Evolutionary conservation across 179 eudicot species (phyloP), one percentile per base, ranked within the genome.

Genomic region (Vitellaria paradoxa): DNA sequence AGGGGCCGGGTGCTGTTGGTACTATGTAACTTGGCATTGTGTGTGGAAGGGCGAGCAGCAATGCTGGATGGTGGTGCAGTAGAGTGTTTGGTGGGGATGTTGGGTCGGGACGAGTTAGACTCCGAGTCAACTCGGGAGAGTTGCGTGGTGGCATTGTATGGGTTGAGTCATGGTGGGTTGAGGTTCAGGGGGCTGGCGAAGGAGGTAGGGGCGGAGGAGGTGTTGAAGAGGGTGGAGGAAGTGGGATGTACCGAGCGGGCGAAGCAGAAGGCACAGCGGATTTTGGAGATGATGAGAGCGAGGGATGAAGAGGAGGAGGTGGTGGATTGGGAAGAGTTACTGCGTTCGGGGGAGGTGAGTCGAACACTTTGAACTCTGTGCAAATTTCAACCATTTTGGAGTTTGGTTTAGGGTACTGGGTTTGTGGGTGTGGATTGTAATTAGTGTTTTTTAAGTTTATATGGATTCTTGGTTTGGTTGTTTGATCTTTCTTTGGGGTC

Each of bases 1-100:
- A 73, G 80, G 61, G 86, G 92, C 37, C 86, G 92, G 78, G 86
- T 86, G 13, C 63, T 94, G 79, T 75, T 94, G 78, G 81, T 94
- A 9, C 68, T 94, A 52, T 81, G 92, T 74, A 94, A 94, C 65
- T 62, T 94, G 68, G 95, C 92, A 4, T 81, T 89, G 7, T 87
- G 93, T 37, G 75, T 23, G 37, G 98, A 94, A 49, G 96, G 96
- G 46, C 82, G 97, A 72, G 96, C 89, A 9, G 91, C 93, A 10
- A 94, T 94, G 98, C 86, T 94, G 66, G 97, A 92, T 53, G 90
- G 87, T 1, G 97, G 97, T 66, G 96, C 91, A 12, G 94, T 94
- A 73, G 93, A 78, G 84, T 88, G 85, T 81, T 86, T 94, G 49
- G 68, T 89, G 66, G 87, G 84, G 23, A 59, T 92, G 87, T 75